Conservation (phyloP, 108 stramenopile species). For the Aurantiochytrium sp. region DNA sequence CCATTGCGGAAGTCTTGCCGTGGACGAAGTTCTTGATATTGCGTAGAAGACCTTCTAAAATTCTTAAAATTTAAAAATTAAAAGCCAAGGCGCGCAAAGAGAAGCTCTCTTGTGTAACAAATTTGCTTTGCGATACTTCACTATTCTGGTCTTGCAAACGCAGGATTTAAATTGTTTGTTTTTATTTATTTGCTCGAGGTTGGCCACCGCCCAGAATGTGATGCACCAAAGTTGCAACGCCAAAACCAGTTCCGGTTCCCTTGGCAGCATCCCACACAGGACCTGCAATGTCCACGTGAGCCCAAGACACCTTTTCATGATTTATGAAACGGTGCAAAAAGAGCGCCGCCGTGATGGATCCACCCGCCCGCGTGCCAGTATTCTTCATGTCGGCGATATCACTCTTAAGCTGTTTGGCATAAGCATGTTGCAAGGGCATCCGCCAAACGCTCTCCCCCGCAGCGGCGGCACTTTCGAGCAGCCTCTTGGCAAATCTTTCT, state of each 20-base stretch:
- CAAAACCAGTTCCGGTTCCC: constrained; percentile 6
- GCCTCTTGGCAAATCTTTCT: background rate
- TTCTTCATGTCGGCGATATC: constrained; percentile 13
- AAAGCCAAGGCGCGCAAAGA: too few species aligned
- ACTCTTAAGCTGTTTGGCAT: background rate
- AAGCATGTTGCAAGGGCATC: background rate
- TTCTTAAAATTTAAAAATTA: too few species aligned
- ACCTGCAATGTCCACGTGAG: constrained; percentile 29
- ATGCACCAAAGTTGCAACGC: background rate
- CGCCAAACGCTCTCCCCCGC: constrained; percentile 17
- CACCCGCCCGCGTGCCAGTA: constrained; percentile 16
- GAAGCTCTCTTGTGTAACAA: too few species aligned
- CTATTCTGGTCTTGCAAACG: too few species aligned
- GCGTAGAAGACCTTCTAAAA: too few species aligned
- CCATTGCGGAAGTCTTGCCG: too few species aligned
- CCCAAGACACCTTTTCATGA: constrained; percentile 6
- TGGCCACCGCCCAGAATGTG: background rate
- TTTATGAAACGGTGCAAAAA: constrained; percentile 9
- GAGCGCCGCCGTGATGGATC: constrained; percentile 18
- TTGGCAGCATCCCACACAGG: background rate
- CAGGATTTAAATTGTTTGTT: too few species aligned
- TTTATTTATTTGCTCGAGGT: too few species aligned
- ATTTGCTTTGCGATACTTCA: too few species aligned
- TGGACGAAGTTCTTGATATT: too few species aligned
- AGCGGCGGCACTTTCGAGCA: background rate